phyloP scores from a whole-genome alignment of 148 eudicot genomes.

The Polygonum aviculare region DNA sequence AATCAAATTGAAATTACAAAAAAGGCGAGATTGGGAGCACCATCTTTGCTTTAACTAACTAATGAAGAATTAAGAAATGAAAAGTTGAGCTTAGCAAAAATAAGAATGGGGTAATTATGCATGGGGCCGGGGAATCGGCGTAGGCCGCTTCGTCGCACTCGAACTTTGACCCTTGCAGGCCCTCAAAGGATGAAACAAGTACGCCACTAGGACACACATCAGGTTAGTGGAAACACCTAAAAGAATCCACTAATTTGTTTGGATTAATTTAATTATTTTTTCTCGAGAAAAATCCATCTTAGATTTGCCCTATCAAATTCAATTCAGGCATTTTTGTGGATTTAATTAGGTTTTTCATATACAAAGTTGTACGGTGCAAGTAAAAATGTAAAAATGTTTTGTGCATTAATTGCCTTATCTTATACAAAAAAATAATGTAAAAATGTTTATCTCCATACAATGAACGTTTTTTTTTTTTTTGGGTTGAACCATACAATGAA shows the following conservation, averaged over 20 bases:
- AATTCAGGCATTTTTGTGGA: not conserved
- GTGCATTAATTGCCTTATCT: too few species aligned
- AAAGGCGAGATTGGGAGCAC: not conserved
- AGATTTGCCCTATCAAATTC: not conserved
- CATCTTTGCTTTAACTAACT: conserved; percentile 3
- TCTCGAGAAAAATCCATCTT: conserved; percentile 3
- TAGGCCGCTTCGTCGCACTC: conserved; percentile 22
- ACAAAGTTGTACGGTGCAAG: not conserved
- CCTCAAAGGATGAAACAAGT: conserved; percentile 28
- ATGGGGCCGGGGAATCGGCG: not conserved
- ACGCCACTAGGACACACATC: conserved; percentile 18
- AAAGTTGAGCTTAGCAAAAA: not conserved
- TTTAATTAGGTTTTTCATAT: not conserved
- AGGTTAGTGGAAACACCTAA: conserved; percentile 29
- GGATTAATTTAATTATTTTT: not conserved
- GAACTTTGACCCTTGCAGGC: conserved; percentile 24
- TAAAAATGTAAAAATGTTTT: not conserved
- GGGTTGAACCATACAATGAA: not conserved
- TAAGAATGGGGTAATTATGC: not conserved
- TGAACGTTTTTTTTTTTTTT: not conserved
- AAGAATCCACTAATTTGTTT: conserved; percentile 26
- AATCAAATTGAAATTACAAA: not conserved
- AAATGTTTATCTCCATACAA: not conserved
- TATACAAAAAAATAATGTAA: too few species aligned
- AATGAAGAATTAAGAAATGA: not conserved